Evolutionary conservation across 108 stramenopile species (phyloP).

Genomic region (Schizochytrium sp.): DNA sequence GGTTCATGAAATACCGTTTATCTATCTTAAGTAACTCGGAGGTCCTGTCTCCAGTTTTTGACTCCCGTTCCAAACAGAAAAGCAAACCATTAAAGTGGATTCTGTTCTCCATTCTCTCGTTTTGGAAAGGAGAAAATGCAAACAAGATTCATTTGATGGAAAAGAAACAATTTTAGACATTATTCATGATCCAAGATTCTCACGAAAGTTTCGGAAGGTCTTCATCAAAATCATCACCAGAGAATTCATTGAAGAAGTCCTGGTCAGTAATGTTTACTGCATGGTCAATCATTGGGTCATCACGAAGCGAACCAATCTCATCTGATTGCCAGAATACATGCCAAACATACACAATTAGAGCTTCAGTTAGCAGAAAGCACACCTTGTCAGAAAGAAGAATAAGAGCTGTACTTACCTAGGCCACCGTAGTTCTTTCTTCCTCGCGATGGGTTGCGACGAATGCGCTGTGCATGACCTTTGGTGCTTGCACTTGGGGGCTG

Average conservation of each 20-base stretch:
- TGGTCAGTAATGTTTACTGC: neutral
- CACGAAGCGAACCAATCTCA: neutral
- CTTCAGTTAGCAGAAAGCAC: too few relatives aligned
- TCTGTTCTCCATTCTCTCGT: too few relatives aligned
- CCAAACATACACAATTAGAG: too few relatives aligned
- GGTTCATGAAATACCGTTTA: too few relatives aligned
- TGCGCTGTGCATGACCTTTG: conserved; percentile 14
- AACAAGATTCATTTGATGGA: too few relatives aligned
- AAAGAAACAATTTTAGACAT: neutral
- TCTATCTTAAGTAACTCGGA: too few relatives aligned
- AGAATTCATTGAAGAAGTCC: neutral
- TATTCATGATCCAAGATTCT: conserved; percentile 66
- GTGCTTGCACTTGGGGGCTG: neutral
- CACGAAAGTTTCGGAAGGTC: neutral
- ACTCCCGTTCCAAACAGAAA: too few relatives aligned
- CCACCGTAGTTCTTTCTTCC: neutral
- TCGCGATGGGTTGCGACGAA: neutral
- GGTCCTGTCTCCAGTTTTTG: too few relatives aligned
- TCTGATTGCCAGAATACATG: too few relatives aligned
- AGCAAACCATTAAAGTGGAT: too few relatives aligned
- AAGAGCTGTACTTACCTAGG: neutral
- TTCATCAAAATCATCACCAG: neutral
- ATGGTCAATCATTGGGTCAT: conserved; percentile 14
- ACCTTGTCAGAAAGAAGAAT: too few relatives aligned
- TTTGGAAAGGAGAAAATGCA: too few relatives aligned